Evolutionary conservation across 1,284 basidiomycete genomes (phyloP), one percentile per base, ranked within the genome.

Genomic region (Cystobasidiaceae sp.): DNA sequence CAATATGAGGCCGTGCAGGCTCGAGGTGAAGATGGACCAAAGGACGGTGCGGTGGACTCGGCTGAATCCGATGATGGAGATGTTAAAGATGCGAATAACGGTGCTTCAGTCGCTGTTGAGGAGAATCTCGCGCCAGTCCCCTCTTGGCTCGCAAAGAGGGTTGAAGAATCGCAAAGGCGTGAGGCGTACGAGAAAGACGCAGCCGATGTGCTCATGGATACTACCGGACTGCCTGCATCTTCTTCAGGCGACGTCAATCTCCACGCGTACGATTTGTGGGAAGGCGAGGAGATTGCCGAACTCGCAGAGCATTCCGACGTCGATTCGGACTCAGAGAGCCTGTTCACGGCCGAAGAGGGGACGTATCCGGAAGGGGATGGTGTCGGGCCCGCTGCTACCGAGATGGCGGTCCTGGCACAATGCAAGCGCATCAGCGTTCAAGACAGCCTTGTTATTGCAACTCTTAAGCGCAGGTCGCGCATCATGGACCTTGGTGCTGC

Each of bases 161-260:
- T 34, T 17, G 50, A 52, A 34, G 30, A 52, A 52, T 19, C 33
- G 11, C 15, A 5, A 17, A 33, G n/a, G 25, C 15, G 50, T 34
- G 50, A 52, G 39, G 50, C 23, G 25, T 52, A 34, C 33, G 50
- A 52, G 33, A 33, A 52, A 19, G 50, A 52, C 33, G 7, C 50
- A 8, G 13, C 33, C 11, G 50, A 52, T 15, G 50, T 37, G 9
- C 32, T 52, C 21, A 49, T 49, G 46, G 33, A 15, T n/a, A n/a
- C n/a, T n/a, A n/a, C n/a, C n/a, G n/a, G n/a, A n/a, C n/a, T n/a
- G n/a, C n/a, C n/a, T 28, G 25, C 44, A 15, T 50, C 50, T 5
- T 6, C 19, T 50, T 17, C 19, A 7, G 48, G 17, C 25, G 7
- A 13, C 27, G n/a, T 27, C 9, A n/a, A 50, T 28, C 19, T 19